phyloP scores from a whole-genome alignment of 2,329 filamentous ascomycete genomes.

The Clarireedia hainanense region DNA sequence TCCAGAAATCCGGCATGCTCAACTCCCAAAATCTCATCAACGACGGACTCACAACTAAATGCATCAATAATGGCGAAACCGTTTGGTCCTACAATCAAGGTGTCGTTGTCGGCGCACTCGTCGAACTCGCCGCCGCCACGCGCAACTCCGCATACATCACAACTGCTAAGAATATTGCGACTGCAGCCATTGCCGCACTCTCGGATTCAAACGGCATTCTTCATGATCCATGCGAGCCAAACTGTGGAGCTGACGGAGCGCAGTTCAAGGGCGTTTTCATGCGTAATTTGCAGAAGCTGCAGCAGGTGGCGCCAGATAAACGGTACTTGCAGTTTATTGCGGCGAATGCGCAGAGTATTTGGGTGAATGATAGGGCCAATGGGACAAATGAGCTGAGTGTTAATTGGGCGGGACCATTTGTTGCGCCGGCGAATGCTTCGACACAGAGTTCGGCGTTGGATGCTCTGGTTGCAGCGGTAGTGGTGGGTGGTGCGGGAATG shows the following conservation, averaged over 20 bases:
- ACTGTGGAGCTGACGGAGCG: conserved; percentile 40
- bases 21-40: conserved; percentile 42
- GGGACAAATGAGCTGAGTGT: conserved; percentile 44
- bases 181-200: conserved; percentile 42
- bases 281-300: conserved; percentile 52
- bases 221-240: conserved; percentile 45
- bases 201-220: conserved; percentile 41
- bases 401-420: conserved; percentile 56
- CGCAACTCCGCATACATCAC: conserved; percentile 32
- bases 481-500: conserved; percentile 11
- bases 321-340: conserved; percentile 47
- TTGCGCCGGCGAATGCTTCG: conserved; percentile 41
- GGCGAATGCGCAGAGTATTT: conserved; percentile 59
- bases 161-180: conserved; percentile 46
- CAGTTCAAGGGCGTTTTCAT: conserved; percentile 71
- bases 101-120: conserved; percentile 49
- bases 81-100: conserved; percentile 54
- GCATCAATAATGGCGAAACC: conserved; percentile 38
- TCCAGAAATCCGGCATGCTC: conserved; percentile 40
- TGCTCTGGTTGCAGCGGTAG: conserved; percentile 52
- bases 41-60: conserved; percentile 42
- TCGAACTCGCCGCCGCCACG: conserved; percentile 48
- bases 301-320: conserved; percentile 37
- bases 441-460: conserved; percentile 62
- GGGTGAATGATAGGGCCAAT: conserved; percentile 47